Evolutionary conservation across 768 basidiomycete genomes (phyloP), one percentile per base, ranked within the genome.

Genomic region (Phylloporus sp.): DNA sequence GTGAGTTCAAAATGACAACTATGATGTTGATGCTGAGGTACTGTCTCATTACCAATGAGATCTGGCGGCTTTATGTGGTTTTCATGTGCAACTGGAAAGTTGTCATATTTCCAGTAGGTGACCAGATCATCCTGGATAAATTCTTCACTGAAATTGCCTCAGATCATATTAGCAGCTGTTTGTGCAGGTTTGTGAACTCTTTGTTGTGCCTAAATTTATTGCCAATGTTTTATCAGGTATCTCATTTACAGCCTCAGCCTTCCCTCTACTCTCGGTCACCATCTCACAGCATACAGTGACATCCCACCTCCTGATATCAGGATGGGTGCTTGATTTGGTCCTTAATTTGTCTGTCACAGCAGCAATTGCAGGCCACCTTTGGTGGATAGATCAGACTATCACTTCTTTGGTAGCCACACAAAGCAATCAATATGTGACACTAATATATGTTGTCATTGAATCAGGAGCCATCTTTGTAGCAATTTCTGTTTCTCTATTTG

Each of bases 61-160:
- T 33, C 20, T 48, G 40, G 40, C 22, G 46, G 22, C 36, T 50
- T 20, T 38, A 42, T n/a, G 45, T 33, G 17, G 29, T 50, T 38
- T 48, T 28, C 35, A 10, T 28, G 35, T 9, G 10, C 15, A 13
- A 42, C 9, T 38, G 49, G 49, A 48, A 21, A 34, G 20, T 48
- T 18, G 1, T 22, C 17, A 7, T 49, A 35, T 2, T 39, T n/a
- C 42, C 37, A 27, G 49, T 42, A 29, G n/a, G 45, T 2, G 11
- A 37, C 14, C n/a, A 46, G 14, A 20, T 38, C 0, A 11, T 22
- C 27, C 5, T 29, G 32, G 13, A 8, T 4, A 24, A 23, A 7
- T 11, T 13, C 9, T 14, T 20, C 1, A 35, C 33, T 26, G 17
- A 36, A 6, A 26, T 35, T 6, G 2, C n/a, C 4, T 22, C 15